These are phyloP conservation scores for Phytophthora europaea DNA, from an alignment of 352 stramenopile genomes.

Conservation along the genomic window DNA sequence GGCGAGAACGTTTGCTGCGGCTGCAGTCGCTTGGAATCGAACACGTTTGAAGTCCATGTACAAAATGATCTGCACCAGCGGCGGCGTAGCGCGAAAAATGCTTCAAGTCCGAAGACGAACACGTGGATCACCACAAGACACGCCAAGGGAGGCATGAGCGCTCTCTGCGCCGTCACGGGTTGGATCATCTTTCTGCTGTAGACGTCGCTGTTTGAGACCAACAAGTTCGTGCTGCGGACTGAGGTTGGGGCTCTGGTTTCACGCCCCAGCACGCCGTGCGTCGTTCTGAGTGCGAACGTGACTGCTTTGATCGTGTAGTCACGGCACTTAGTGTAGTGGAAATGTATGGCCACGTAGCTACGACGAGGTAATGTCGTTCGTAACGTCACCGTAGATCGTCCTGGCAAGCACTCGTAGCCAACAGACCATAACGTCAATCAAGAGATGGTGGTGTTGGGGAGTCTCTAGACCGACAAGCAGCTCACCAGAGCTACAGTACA, in stretches of 20 bases:
- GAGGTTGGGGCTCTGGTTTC: conserved; percentile 37
- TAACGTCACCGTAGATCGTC: conserved; percentile 55
- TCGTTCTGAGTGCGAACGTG: conserved; percentile 30
- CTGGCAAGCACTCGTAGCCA: conserved; percentile 5
- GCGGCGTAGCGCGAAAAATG: conserved; percentile 42
- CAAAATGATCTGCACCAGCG: conserved; percentile 47
- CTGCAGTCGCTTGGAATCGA: conserved; percentile 26
- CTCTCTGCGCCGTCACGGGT: conserved; percentile 29
- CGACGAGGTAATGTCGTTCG: conserved; percentile 44
- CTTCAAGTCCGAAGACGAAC: conserved; percentile 48
- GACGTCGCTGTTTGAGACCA: conserved; percentile 45
- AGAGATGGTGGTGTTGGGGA: background rate
- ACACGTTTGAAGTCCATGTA: conserved; percentile 42
- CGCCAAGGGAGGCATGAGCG: conserved; percentile 31
- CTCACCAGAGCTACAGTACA: conserved; percentile 30
- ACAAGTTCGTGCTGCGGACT: conserved; percentile 34
- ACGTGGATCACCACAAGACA: conserved; percentile 39
- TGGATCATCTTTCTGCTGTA: conserved; percentile 48
- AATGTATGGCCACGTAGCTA: conserved; percentile 38
- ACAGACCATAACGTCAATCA: background rate
- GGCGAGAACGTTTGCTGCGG: conserved; percentile 1
- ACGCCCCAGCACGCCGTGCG: conserved; percentile 41
- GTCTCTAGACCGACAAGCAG: background rate
- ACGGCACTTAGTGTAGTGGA: conserved; percentile 27
- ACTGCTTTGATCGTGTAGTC: conserved; percentile 32